Evolutionary conservation across 176 grass and related monocot species (phyloP), one percentile per base, ranked within the genome.

Genomic region (Avena eriantha): DNA sequence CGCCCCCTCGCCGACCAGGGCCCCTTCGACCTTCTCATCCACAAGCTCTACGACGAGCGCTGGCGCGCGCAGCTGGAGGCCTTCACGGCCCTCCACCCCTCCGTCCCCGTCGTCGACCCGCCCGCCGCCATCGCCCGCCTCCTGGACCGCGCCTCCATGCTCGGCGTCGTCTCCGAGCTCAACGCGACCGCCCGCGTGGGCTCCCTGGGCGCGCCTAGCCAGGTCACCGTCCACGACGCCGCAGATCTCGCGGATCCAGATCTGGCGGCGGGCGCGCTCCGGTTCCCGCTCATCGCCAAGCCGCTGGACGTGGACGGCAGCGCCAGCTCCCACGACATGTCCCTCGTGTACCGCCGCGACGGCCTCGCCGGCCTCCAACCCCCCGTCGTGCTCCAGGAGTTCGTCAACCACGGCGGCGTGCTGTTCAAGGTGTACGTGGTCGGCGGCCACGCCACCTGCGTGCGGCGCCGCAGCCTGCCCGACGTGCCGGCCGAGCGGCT

Each of bases 381-480:
- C 0, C 91, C 94, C 18, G 53, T 96, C 1, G 94, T 96, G 5
- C 91, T 96, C 15, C 94, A 96, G 61, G 94, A 96, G 86, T 96
- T 96, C 83, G 86, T 90, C 22, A 93, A 96, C 91, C 94, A 96
- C 57, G 89, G 91, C n/a, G 94, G 91, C 56, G 87, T 96, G 47
- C 88, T 96, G 24, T 96, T 96, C 80, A 96, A 96, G 91, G 85
- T 96, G 12, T 96, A 96, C 72, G 91, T 90, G 17, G 73, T 93
- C 13, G 89, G 94, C 15, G 80, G 74, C 7, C 81, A 78, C 73
- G 91, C 90, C 23, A 83, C 80, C 7, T 96, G 91, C 87, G 91
- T 96, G 23, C 80, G 55, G 82, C 85, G 91, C 8, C 87, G 87
- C 76, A 93, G 91, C 84, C 85, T 95, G 48, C 94, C 94, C 35